Evolutionary conservation across 2,329 filamentous ascomycete species (phyloP), one percentile per base, ranked within the genome.

Genomic region (Aspergillus latus): DNA sequence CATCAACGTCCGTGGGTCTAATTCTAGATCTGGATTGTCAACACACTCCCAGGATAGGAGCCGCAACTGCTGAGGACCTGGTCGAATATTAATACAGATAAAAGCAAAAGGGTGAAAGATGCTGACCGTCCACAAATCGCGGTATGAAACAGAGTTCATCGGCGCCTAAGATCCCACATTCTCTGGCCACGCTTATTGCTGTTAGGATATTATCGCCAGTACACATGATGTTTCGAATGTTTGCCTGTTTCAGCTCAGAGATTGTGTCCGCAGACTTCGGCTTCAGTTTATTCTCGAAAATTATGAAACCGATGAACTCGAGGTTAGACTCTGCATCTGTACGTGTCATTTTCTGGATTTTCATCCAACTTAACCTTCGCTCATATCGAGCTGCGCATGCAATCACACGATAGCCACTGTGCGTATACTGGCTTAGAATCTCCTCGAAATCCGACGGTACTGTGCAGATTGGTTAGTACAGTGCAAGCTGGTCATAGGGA

Each of bases 271-370:
- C 83, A 0, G 93, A 97, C 16, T 85, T 92, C 1, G 90, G 87
- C 73, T 99, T 99, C 59, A 99, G 78, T 75, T 99, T 99, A 77
- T 99, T 99, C 76, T 99, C 94, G 66, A 99, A 99, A 52, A 99
- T 88, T 69, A 99, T 97, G 75, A 99, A 99, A 4, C 94, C 94
- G 36, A 92, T 83, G 68, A 99, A 97, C 45, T 93, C 86, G 9
- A 99, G 82, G 32, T 86, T 81, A 2, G 84, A 88, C 73, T 99
- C 94, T 8, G 89, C 92, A 52, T 97, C 89, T 39, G 86, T 78
- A 30, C 94, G 88, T 64, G 86, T 89, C 88, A 97, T 92, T 76
- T 96, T 96, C 68, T 97, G 92, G 5, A 92, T 87, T 70, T 95
- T 96, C 53, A 96, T 85, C 92, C 92, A 97, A 66, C 88, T 95